Base-by-base conservation (phyloP, 106 monocot genomes). In the Gastrodia elata region DNA sequence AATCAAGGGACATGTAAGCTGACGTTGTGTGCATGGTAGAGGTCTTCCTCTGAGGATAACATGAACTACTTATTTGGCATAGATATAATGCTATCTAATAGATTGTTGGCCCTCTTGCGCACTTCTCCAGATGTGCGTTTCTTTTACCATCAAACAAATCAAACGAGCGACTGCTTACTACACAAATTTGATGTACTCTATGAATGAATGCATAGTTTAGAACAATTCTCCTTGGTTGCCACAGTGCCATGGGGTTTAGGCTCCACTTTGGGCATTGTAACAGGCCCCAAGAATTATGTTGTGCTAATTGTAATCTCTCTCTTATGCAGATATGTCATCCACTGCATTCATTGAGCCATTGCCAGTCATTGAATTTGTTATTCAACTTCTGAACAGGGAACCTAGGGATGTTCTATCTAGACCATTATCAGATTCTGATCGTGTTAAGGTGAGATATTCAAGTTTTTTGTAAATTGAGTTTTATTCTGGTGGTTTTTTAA, bases 241-340 rank as follows among this genome's bases (percentile, higher is more conserved):
- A n/a, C n/a, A n/a, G n/a, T n/a, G n/a, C n/a, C n/a, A n/a, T n/a
- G n/a, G n/a, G n/a, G n/a, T n/a, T n/a, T n/a, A n/a, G n/a, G n/a
- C n/a, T n/a, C n/a, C n/a, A n/a, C n/a, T n/a, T n/a, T n/a, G n/a
- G n/a, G n/a, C n/a, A n/a, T n/a, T n/a, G n/a, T n/a, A n/a, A n/a
- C n/a, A n/a, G n/a, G n/a, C n/a, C n/a, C n/a, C n/a, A n/a, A n/a
- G 15, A 30, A 24, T 10, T 61, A 61, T 11, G 1, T 32, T 32
- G 10, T 22, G 3, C 32, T 61, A 24, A 33, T 28, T 28, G 9
- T 59, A 27, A 27, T 59, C 11, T 26, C 34, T 49, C 48, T 74
- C 72, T n/a, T n/a, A 67, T 67, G 70, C 82, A 98, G 97, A 98
- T 83, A 93, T 98, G 91, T 93, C 97, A 27, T 86, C 97, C 18